These are phyloP conservation scores for Neurospora sp. DNA, from an alignment of 495 filamentous ascomycete genomes.

Conservation along the genomic window DNA sequence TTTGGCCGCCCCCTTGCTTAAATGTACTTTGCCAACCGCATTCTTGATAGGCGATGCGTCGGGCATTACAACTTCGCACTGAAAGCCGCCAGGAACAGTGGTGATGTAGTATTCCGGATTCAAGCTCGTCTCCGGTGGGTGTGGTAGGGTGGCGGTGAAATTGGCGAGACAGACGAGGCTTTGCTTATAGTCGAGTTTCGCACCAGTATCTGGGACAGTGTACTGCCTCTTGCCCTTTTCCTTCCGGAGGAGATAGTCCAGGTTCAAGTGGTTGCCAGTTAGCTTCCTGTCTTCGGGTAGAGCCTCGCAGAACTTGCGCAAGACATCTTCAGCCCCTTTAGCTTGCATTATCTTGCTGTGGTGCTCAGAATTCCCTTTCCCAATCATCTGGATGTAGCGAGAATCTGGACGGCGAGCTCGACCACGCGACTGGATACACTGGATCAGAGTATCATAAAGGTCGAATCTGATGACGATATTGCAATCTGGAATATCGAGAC, in stretches of 20 bases:
- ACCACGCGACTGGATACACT: conserved; percentile 93
- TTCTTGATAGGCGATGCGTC: conserved; percentile 60
- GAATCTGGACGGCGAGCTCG: conserved; percentile 70
- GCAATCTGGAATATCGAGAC: conserved; percentile 92
- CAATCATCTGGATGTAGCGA: conserved; percentile 76
- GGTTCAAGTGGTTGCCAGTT: conserved; percentile 46
- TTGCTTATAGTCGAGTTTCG: conserved; percentile 69
- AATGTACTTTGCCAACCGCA: conserved; percentile 47
- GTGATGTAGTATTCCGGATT: conserved; percentile 55
- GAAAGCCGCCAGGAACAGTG: conserved; percentile 47
- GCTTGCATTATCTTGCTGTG: conserved; percentile 38
- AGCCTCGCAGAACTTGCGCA: conserved; percentile 64
- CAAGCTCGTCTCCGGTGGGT: conserved; percentile 43
- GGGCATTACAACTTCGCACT: conserved; percentile 77
- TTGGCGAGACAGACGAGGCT: conserved; percentile 54
- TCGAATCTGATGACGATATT: conserved; percentile 85
- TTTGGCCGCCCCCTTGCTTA: conserved; percentile 71
- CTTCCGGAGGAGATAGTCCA: conserved; percentile 44
- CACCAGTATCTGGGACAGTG: conserved; percentile 57
- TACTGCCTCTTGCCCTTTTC: conserved; percentile 49
- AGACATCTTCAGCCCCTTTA: conserved; percentile 37
- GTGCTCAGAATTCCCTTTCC: conserved; percentile 55
- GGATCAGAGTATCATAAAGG: conserved; percentile 83
- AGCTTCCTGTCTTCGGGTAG: conserved; percentile 70
- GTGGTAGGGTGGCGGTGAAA: conserved; percentile 48